Base-by-base conservation (phyloP, 495 filamentous ascomycete species). In the Neurospora sp. region DNA sequence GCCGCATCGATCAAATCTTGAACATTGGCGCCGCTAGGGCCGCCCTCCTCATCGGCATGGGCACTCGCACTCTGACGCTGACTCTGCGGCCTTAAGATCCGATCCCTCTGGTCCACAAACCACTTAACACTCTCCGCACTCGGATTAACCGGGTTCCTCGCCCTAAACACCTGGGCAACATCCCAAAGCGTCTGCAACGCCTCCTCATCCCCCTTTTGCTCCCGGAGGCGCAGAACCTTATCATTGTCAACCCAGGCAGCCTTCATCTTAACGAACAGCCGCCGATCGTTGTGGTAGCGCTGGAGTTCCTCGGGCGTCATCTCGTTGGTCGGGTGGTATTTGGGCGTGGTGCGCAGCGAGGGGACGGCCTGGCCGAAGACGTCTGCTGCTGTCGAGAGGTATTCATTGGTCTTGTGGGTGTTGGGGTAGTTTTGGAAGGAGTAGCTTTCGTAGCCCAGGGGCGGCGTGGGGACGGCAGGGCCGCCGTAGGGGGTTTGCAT, bases 101-200 rank as follows among this genome's bases (percentile, higher is more conserved):
- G 1, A 41, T 16, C 35, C 23, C 39, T 27, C 69, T 10, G 7
- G 0, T 38, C 27, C 16, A 74, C 71, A 31, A 76, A 78, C 75
- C 75, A 76, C n/a, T 27, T 37, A 9, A 76, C 70, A 9, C 71
- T 70, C 71, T 75, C 69, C 3, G 71, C 35, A 9, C 38, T 18
- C 11, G 46, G 70, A 16, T 60, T 70, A 2, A 72, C n/a, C 0
- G 14, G 18, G 39, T 76, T 39, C 9, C 75, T 39, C 18, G 10
- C 6, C 23, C 72, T 38, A 9, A 73, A 75, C 35, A 73, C 49
- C 40, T 70, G 66, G 0, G 69, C 41, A 10, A 78, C 76, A 31
- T 76, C 75, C 76, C 76, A 78, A 37, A 78, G 71, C 40, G 75
- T 39, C 14, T 70, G 49, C 0, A 76, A 20, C 14, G 54, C 54